Base-by-base conservation (phyloP, 2,329 filamentous ascomycete species). In the Cytospora paraplurivora region DNA sequence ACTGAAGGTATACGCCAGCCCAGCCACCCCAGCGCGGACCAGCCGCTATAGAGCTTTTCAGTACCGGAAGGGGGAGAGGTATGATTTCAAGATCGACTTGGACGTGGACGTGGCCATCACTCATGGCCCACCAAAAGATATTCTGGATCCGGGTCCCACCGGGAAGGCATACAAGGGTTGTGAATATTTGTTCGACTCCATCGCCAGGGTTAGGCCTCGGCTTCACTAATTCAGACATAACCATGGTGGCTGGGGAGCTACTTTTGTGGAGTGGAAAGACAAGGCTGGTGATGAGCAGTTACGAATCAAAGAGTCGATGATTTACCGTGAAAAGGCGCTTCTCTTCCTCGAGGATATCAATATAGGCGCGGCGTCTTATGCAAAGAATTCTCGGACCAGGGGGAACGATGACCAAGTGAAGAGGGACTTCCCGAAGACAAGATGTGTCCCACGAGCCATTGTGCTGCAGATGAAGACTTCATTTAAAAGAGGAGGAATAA, bases 241-340 rank as follows among this genome's bases (percentile, higher is more conserved):
- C 0, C 72, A 76, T 38, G 44, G 67, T 1, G 66, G 69, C 4
- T 77, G 74, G 76, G 76, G 72, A 7, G 74, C 78, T 0, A 81
- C 78, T 62, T 27, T 81, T 1, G 76, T 84, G 0, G 73, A 74
- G 2, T 87, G 84, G 85, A 70, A 77, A 1, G 38, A 44, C 11
- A 21, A n/a, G 44, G 38, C 27, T 19, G 44, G 3, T 13, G 21
- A 32, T 15, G 37, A 50, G 2, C 19, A 47, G 21, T 21, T 17
- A 7, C 13, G 32, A 7, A 15, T 2, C 21, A 51, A 33, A 11
- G 21, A 32, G 11, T 51, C 12, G 21, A 10, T 10, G 11, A 6
- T 51, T 4, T 7, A 27, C 21, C 21, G 32, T 17, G 47, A 34
- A 41, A 19, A 34, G 27, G 33, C 21, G 21, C n/a, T 61, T 37